phyloP scores from a whole-genome alignment of 1,284 basidiomycete species.

The Boletus sp. region DNA sequence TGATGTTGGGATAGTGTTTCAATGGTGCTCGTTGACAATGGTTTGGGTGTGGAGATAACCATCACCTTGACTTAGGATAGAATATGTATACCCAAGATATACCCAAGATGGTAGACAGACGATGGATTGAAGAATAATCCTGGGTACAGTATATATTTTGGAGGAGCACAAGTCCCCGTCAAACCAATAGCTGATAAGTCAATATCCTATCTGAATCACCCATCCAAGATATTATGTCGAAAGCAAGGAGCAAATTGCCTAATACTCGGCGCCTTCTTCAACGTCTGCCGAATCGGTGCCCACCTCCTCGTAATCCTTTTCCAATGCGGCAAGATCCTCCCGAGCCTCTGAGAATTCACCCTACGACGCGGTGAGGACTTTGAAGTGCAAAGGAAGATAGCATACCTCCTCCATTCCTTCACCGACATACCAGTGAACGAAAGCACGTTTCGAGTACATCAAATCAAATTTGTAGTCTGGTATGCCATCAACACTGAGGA shows the following conservation, averaged over 20 bases:
- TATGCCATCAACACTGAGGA: constrained; percentile 14
- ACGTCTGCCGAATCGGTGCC: constrained; percentile 86
- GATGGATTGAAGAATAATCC: background rate
- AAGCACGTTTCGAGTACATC: constrained; percentile 94
- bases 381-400: background rate
- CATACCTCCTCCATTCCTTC: constrained; percentile 95
- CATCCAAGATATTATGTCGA: constrained; percentile 9
- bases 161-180: background rate
- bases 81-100: background rate
- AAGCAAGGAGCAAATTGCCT: constrained; percentile 22
- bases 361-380: constrained; percentile 26
- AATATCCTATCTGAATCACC: constrained; percentile 13
- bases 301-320: constrained; percentile 96
- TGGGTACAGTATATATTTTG: constrained; percentile 4
- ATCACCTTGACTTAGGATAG: constrained; percentile 13
- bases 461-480: constrained; percentile 98
- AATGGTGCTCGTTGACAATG: constrained; percentile 19
- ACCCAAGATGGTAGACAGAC: background rate
- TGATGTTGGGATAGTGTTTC: constrained; percentile 24
- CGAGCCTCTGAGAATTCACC: constrained; percentile 98
- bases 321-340: constrained; percentile 94
- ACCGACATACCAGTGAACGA: constrained; percentile 98
- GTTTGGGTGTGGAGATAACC: constrained; percentile 19
- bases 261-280: constrained; percentile 77
- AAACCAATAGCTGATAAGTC: constrained; percentile 11